Evolutionary conservation across 2,329 filamentous ascomycete species (phyloP).

Genomic region (Talaromyces sp.): DNA sequence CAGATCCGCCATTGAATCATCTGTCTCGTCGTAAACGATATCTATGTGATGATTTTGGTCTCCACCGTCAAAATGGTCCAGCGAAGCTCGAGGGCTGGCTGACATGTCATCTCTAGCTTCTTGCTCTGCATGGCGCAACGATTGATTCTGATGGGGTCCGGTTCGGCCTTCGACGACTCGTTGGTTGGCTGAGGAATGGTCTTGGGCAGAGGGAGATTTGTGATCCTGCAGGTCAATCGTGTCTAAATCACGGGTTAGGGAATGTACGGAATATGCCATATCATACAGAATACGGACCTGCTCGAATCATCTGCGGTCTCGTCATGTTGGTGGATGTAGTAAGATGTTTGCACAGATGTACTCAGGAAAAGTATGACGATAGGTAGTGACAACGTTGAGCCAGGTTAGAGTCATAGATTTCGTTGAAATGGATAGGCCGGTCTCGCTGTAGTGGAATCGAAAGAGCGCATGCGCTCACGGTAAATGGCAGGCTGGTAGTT

Average conservation of each 20-base stretch:
- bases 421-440: not conserved
- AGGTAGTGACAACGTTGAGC: not conserved
- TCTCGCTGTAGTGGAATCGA: not conserved
- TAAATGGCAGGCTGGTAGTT: not conserved
- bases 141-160: slow-evolving; percentile 80
- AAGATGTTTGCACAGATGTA: not conserved
- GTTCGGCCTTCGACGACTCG: slow-evolving; percentile 55
- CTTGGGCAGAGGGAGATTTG: slow-evolving; percentile 75
- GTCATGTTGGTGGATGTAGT: slow-evolving; percentile 31
- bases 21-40: slow-evolving; percentile 31
- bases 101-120: slow-evolving; percentile 71
- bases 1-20: slow-evolving; percentile 27
- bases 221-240: slow-evolving; percentile 92
- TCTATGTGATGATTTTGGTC: slow-evolving; percentile 33
- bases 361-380: slow-evolving; percentile 4
- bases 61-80: slow-evolving; percentile 46
- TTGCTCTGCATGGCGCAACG: slow-evolving; percentile 74
- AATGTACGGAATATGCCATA: not conserved
- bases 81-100: slow-evolving; percentile 60
- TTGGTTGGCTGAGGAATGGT: slow-evolving; percentile 61
- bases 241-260: slow-evolving; percentile 53
- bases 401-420: slow-evolving; percentile 10
- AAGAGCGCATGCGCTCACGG: slow-evolving; percentile 6
- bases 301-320: slow-evolving; percentile 46
- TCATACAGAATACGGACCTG: slow-evolving; percentile 34